These are phyloP conservation scores for Physocladia obscura DNA, from an alignment of 192 early-diverging fungal species.

Conservation along the genomic window DNA sequence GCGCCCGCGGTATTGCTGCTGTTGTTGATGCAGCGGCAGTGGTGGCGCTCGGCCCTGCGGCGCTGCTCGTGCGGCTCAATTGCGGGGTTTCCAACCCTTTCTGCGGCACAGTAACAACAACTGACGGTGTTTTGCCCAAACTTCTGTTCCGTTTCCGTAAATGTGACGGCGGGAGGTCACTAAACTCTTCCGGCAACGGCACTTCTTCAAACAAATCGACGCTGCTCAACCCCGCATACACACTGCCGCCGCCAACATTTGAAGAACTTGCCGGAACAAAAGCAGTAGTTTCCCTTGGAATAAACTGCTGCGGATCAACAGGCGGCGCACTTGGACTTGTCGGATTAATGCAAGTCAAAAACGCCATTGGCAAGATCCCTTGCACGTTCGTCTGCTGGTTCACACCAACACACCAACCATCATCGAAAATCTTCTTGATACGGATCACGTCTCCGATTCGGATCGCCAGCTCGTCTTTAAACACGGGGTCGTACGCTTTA, in stretches of 20 bases:
- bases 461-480: constrained; percentile 18
- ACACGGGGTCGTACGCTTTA: constrained; percentile 20
- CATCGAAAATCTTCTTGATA: constrained; percentile 31
- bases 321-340: constrained; percentile 4
- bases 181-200: not conserved
- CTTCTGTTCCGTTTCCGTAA: not conserved
- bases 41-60: not conserved
- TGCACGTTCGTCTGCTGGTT: constrained; percentile 22
- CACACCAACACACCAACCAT: constrained; percentile 17
- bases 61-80: not conserved
- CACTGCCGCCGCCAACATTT: too few species aligned
- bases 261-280: not conserved
- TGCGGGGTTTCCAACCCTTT: not conserved
- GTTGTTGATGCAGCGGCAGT: not conserved
- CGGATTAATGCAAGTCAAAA: constrained; percentile 26
- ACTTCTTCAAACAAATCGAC: constrained; percentile 1
- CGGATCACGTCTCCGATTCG: constrained; percentile 19
- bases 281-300: not conserved
- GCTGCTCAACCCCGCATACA: too few species aligned
- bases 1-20: not conserved
- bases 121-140: not conserved
- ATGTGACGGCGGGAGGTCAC: constrained; percentile 1
- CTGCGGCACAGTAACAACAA: not conserved
- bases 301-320: constrained; percentile 20
- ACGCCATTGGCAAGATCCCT: constrained; percentile 26